Base-by-base conservation (phyloP, 2,329 filamentous ascomycete species). In the Cercospora beticola region DNA sequence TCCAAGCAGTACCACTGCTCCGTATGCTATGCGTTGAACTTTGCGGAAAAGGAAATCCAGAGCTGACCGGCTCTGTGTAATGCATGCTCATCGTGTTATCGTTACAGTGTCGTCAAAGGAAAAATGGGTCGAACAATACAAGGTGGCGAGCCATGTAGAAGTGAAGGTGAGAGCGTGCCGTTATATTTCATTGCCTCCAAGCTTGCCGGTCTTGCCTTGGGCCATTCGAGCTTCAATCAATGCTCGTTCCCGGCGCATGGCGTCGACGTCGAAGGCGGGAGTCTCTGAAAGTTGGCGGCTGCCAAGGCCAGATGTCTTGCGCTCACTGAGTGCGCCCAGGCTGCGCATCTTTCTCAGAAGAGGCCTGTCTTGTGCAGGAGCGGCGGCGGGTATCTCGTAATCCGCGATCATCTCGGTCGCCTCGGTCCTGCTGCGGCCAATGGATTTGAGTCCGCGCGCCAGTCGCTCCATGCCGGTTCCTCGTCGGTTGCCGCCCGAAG, bases 391-490 rank as follows among this genome's bases (percentile, higher is more conserved):
- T 16, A 62, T 28, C 28, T 62, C 59, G 12, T 70, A 62, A 18
- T 71, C 71, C 10, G 61, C 76, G 36, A 81, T 79, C 66, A 83
- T 82, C 71, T 85, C 82, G 26, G 83, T 82, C n/a, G 86, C 81
- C 49, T 87, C 83, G 4, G 80, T 81, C 68, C 82, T 82, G 59
- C 83, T 83, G 63, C 86, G 85, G 58, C 85, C 85, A 77, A 89
- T 87, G 72, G 85, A 85, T 70, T 83, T 85, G 70, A 89, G 80
- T 71, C 88, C 87, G 43, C 85, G 83, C 10, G 86, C 85, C 68
- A 89, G 84, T 73, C 85, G 85, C 78, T 89, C 87, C 10, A 89
- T 79, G n/a, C 83, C 82, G 57, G 85, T 87, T 36, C 82, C 81
- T 18, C 80, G 76, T 54, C 75, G 74, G 18, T 72, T 71, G 75